phyloP scores from a whole-genome alignment of 495 filamentous ascomycete genomes.

The Paragyromitra xinjiangensis region DNA sequence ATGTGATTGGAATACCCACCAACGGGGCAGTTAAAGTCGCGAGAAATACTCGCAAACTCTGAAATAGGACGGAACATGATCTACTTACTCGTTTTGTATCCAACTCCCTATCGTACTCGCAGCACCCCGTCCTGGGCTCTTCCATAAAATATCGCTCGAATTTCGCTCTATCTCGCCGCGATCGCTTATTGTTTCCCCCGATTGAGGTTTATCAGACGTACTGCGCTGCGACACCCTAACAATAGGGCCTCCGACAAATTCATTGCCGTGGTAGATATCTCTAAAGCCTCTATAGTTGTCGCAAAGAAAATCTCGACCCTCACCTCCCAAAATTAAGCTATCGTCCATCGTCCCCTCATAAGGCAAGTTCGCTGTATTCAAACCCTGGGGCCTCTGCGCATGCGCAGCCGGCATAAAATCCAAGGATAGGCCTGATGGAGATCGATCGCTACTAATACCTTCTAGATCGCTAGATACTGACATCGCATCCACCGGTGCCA shows the following conservation, averaged over 20 bases:
- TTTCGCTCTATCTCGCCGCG: not conserved
- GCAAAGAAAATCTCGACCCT: not conserved
- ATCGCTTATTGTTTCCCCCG: not conserved
- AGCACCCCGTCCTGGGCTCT: not conserved
- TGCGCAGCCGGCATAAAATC: not conserved
- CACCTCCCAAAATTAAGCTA: not conserved
- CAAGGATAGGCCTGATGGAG: not conserved
- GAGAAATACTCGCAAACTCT: not conserved
- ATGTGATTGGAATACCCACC: not conserved
- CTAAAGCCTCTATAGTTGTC: not conserved
- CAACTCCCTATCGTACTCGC: constrained; percentile 8
- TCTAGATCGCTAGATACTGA: not conserved
- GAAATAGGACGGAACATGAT: not conserved
- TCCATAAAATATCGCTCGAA: not conserved
- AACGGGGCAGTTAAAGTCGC: not conserved
- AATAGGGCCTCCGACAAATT: no score
- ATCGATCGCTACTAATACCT: not conserved
- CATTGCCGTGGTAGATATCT: not conserved
- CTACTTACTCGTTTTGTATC: constrained; percentile 21
- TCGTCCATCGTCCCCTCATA: not conserved
- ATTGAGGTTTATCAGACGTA: not conserved
- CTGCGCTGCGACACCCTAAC: no score
- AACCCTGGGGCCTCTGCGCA: not conserved
- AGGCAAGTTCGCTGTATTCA: not conserved
- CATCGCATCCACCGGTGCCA: not conserved